Evolutionary conservation across 495 filamentous ascomycete species (phyloP).

Genomic region (Podospora pseudopauciseta): DNA sequence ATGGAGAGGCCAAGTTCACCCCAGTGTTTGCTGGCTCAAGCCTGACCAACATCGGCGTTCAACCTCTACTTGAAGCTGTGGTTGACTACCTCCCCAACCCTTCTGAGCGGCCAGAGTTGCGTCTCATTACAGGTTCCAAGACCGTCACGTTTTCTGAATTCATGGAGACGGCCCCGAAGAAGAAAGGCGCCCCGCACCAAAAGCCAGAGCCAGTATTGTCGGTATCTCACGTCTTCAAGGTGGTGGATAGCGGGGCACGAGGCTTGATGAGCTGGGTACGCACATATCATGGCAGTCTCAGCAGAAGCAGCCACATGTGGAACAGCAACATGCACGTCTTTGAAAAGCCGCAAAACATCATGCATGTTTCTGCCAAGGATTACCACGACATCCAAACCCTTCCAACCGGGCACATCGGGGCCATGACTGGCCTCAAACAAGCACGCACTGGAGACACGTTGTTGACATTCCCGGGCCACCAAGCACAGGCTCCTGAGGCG

Average conservation of each 20-base stretch:
- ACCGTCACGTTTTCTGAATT: conserved; percentile 51
- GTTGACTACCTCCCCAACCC: conserved; percentile 84
- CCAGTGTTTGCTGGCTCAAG: conserved; percentile 91
- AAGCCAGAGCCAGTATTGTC: conserved; percentile 53
- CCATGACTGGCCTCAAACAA: conserved; percentile 84
- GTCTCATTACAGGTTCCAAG: conserved; percentile 63
- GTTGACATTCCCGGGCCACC: conserved; percentile 60
- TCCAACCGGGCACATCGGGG: conserved; percentile 87
- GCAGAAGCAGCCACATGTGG: conserved; percentile 69
- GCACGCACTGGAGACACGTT: conserved; percentile 92
- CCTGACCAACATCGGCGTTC: conserved; percentile 90
- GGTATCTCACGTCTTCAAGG: conserved; percentile 93
- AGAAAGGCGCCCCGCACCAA: conserved; percentile 39
- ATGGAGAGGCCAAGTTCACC: conserved; percentile 60
- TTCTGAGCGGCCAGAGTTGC: conserved; percentile 68
- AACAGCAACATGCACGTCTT: conserved; percentile 83
- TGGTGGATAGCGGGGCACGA: conserved; percentile 79
- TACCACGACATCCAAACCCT: conserved; percentile 80
- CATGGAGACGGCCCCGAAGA: conserved; percentile 47
- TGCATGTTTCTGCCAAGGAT: conserved; percentile 90
- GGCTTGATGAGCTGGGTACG: conserved; percentile 90
- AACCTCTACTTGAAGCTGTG: conserved; percentile 85
- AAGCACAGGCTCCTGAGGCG: conserved; percentile 52
- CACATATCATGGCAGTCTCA: conserved; percentile 81
- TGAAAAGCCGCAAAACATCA: conserved; percentile 74